Percentiles rank a stretch among this genome's conserved stretches.
Conservation (phyloP, 2,329 filamentous ascomycete species). For the Penicillium verrucosum region DNA sequence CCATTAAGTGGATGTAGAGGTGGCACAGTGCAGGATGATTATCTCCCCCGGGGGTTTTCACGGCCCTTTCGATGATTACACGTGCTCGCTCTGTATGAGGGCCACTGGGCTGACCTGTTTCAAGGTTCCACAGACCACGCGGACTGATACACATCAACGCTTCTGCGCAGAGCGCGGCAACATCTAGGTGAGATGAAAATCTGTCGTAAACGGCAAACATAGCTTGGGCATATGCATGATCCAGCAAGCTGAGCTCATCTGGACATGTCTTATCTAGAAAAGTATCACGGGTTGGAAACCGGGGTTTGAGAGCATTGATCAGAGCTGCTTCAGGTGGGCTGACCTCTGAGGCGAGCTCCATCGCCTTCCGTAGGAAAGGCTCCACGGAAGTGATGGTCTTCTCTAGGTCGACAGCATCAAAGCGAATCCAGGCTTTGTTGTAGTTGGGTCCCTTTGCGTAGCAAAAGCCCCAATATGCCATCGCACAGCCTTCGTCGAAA, state of each 20-base stretch:
- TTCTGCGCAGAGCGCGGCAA: not conserved
- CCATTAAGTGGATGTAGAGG: slow-evolving; percentile 2
- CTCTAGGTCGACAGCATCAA: not conserved
- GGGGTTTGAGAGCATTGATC: not conserved
- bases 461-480: not conserved
- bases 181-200: not conserved
- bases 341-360: no score
- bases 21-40: not conserved
- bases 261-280: no score
- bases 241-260: no score
- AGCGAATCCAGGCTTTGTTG: not conserved
- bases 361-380: no score
- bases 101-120: not conserved
- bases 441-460: not conserved
- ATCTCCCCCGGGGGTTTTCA: not conserved
- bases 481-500: not conserved
- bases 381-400: no score
- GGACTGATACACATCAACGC: not conserved
- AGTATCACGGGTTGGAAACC: not conserved
- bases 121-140: not conserved
- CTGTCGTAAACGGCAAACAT: not conserved
- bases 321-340: not conserved
- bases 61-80: not conserved
- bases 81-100: not conserved
- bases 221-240: not conserved